These are phyloP conservation scores for Clathrospora elynae DNA, from an alignment of 2,329 filamentous ascomycete species.

Conservation along the genomic window DNA sequence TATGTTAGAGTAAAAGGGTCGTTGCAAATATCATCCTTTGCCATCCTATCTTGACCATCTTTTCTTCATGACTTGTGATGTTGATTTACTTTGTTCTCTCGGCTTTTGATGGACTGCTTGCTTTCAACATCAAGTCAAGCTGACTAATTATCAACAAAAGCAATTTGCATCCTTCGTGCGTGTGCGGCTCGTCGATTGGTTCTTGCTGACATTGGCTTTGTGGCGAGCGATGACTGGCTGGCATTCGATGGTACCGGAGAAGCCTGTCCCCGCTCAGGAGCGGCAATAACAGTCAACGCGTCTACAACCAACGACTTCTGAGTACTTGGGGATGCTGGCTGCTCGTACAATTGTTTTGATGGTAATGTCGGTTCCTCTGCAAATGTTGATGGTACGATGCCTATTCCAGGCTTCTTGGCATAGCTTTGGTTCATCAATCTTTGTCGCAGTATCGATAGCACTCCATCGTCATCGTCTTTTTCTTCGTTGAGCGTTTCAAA, in stretches of 20 bases:
- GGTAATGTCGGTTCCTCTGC: background rate
- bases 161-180: slow-evolving; percentile 32
- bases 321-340: too few species aligned
- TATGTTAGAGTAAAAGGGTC: too few species aligned
- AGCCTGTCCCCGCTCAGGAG: background rate
- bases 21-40: too few species aligned
- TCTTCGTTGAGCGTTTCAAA: background rate
- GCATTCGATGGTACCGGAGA: background rate
- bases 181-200: slow-evolving; percentile 35
- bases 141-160: slow-evolving; percentile 18
- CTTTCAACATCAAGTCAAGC: background rate
- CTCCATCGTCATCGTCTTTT: background rate
- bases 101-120: background rate
- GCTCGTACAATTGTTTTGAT: background rate
- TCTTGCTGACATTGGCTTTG: slow-evolving; percentile 27
- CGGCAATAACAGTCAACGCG: background rate
- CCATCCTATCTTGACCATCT: too few species aligned
- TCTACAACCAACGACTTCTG: too few species aligned
- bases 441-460: slow-evolving; percentile 9
- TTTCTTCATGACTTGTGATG: too few species aligned
- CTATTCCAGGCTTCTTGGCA: background rate
- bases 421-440: slow-evolving; percentile 4
- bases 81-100: too few species aligned
- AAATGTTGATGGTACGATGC: background rate
- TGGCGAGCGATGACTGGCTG: background rate